phyloP scores from a whole-genome alignment of 805 yeast genomes.

The Sungouiella thailandica region DNA sequence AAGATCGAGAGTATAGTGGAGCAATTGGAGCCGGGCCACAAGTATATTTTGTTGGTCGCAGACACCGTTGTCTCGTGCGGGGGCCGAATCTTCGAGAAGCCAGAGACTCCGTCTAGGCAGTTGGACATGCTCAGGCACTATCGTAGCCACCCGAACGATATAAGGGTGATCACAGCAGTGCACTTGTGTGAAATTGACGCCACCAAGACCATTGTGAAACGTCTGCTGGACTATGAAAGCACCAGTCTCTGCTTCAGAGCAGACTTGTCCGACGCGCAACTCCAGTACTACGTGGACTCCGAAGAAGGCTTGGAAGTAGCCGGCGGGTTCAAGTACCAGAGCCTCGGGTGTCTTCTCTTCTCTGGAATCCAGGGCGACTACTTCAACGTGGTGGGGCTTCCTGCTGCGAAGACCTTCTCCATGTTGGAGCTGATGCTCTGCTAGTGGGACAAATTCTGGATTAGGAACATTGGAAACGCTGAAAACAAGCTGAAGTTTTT shows the following conservation, averaged over 20 bases:
- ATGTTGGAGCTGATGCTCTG: constrained; percentile 26
- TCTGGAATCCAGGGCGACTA: constrained; percentile 70
- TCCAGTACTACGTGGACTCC: constrained; percentile 57
- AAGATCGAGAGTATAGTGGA: constrained; percentile 64
- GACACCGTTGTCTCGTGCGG: constrained; percentile 71
- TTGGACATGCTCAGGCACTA: constrained; percentile 25
- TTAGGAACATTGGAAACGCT: background rate
- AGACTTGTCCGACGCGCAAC: constrained; percentile 46
- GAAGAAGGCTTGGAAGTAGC: constrained; percentile 82
- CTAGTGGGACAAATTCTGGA: background rate
- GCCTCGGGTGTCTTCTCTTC: constrained; percentile 62
- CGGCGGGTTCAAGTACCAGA: constrained; percentile 89
- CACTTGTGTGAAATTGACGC: constrained; percentile 14
- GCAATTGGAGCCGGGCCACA: constrained; percentile 21
- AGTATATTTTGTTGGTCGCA: constrained; percentile 48
- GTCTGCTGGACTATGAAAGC: constrained; percentile 20
- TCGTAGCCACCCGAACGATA: constrained; percentile 9
- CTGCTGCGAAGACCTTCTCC: constrained; percentile 53
- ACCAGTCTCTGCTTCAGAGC: constrained; percentile 46
- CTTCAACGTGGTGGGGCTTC: constrained; percentile 84
- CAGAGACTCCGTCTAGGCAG: constrained; percentile 35
- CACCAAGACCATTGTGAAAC: background rate
- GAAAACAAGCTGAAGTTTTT: no score
- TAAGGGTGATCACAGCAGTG: constrained; percentile 34
- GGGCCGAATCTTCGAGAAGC: constrained; percentile 73